Percentiles rank a stretch among this genome's conserved stretches.
Evolutionary conservation across 805 yeast species (phyloP).

Genomic region (Alloascoidea africana): DNA sequence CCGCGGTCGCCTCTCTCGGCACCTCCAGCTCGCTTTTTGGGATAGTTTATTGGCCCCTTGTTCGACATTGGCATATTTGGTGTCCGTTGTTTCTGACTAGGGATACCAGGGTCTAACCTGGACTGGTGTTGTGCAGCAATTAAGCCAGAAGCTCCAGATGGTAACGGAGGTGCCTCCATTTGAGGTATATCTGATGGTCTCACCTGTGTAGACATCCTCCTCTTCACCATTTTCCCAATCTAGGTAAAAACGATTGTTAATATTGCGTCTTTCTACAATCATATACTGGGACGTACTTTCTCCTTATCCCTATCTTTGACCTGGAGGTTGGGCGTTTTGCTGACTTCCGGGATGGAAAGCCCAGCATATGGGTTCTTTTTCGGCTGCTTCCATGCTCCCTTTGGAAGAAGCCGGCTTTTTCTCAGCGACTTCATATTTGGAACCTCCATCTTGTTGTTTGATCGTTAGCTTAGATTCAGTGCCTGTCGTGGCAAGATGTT

Average conservation of each 20-base stretch:
- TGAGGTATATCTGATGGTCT: neutral
- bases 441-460: neutral
- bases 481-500: too few relatives aligned
- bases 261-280: too few relatives aligned
- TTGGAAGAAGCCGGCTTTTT: neutral
- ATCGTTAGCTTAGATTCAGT: too few relatives aligned
- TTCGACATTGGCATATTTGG: too few relatives aligned
- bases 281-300: neutral
- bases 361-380: neutral
- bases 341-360: neutral
- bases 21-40: too few relatives aligned
- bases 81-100: too few relatives aligned
- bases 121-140: neutral
- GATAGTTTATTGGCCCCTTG: too few relatives aligned
- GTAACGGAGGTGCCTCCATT: neutral
- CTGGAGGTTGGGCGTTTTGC: neutral
- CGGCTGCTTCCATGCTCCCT: slow-evolving; percentile 1
- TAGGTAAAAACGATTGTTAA: neutral
- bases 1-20: too few relatives aligned
- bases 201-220: neutral
- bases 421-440: neutral
- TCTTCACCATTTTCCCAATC: neutral
- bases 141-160: neutral
- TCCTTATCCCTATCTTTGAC: neutral
- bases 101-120: too few relatives aligned